These are phyloP conservation scores for Ambrosiella cleistominuta DNA, from an alignment of 2,329 filamentous ascomycete genomes.

Conservation along the genomic window DNA sequence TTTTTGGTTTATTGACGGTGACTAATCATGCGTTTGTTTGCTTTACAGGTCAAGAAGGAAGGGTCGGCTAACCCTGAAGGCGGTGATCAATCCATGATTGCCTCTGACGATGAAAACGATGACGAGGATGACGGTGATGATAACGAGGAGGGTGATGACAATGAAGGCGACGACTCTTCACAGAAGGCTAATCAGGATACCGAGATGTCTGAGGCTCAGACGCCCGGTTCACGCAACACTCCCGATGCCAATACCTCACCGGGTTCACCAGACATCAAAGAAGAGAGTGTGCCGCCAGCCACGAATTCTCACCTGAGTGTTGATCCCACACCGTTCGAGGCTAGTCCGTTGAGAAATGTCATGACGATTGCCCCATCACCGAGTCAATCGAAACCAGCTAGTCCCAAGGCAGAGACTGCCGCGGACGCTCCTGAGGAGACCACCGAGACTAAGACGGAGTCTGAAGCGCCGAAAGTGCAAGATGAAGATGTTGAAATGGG, in stretches of 20 bases:
- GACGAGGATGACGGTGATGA: slow-evolving; percentile 31
- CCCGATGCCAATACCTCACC: background rate
- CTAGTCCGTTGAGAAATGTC: slow-evolving; percentile 10
- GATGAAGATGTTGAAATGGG: slow-evolving; percentile 5
- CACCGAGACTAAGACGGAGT: background rate
- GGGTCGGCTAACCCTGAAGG: slow-evolving; percentile 25
- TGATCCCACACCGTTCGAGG: background rate
- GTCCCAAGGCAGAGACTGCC: background rate
- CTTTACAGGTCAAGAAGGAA: slow-evolving; percentile 5
- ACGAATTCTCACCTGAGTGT: background rate
- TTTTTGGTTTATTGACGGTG: background rate
- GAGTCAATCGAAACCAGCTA: background rate
- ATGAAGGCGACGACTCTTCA: slow-evolving; percentile 25
- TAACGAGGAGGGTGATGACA: slow-evolving; percentile 24
- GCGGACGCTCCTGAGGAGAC: background rate
- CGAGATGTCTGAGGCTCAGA: slow-evolving; percentile 19
- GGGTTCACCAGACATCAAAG: background rate
- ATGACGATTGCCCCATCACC: slow-evolving; percentile 6
- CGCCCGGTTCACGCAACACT: background rate
- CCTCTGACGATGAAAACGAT: slow-evolving; percentile 29
- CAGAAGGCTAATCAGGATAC: slow-evolving; percentile 6
- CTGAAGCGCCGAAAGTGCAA: background rate
- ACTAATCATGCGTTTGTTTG: background rate
- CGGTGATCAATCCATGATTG: slow-evolving; percentile 30
- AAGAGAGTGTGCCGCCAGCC: slow-evolving; percentile 2